phyloP scores from a whole-genome alignment of 2,329 filamentous ascomycete genomes.

The Lecanoromycetidae sp. region DNA sequence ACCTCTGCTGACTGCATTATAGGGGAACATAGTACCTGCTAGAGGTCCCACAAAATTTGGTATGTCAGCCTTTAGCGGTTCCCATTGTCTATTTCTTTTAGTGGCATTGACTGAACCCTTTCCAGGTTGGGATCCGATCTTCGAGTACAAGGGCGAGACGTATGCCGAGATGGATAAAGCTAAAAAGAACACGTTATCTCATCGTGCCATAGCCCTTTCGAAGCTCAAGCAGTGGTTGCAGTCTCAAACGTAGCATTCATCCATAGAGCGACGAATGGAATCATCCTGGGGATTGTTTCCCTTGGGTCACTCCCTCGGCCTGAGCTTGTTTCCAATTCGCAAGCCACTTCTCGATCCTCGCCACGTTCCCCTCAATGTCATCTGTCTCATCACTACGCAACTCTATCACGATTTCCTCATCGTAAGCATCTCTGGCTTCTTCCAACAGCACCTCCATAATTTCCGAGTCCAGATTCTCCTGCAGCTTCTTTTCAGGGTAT shows the following conservation, averaged over 20 bases:
- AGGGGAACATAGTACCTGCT: constrained; percentile 70
- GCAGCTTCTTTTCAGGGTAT: constrained; percentile 74
- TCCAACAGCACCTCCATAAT: constrained; percentile 93
- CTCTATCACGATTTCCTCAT: constrained; percentile 78
- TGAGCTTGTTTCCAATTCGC: constrained; percentile 56
- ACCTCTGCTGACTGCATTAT: not conserved
- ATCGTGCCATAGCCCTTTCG: constrained; percentile 73
- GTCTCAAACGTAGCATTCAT: constrained; percentile 20
- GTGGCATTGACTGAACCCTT: constrained; percentile 15
- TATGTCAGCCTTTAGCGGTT: constrained; percentile 33
- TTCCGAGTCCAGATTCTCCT: constrained; percentile 93
- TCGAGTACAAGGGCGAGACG: constrained; percentile 86
- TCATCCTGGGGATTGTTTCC: not conserved
- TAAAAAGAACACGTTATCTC: constrained; percentile 89
- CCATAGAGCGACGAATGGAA: constrained; percentile 19
- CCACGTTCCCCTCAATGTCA: constrained; percentile 80
- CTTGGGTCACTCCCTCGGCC: not conserved
- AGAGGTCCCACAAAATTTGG: constrained; percentile 74
- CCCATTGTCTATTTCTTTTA: not conserved
- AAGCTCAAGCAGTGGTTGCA: constrained; percentile 76
- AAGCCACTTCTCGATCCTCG: constrained; percentile 71
- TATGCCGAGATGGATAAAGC: constrained; percentile 90
- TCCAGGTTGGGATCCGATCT: constrained; percentile 87
- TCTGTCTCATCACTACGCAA: constrained; percentile 68
- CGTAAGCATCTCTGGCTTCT: constrained; percentile 78